Conservation (phyloP, 169 alveolate genomes). For the Babesia bovis region DNA sequence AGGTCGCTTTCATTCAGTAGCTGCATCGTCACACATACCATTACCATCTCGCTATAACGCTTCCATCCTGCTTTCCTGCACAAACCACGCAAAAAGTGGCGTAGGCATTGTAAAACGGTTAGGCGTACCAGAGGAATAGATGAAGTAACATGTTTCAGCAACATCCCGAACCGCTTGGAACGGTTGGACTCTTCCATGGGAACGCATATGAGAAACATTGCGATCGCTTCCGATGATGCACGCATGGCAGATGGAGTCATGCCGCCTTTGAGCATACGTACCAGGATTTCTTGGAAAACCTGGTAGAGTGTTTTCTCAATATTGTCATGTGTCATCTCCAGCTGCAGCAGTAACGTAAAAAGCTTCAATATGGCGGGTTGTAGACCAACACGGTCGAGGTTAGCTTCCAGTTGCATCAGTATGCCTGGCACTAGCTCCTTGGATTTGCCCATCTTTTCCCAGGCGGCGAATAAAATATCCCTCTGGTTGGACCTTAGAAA, state of each 20-base stretch:
- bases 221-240: constrained; percentile 20
- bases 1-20: constrained; percentile 27
- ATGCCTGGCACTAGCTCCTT: constrained; percentile 42
- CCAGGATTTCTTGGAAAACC: constrained; percentile 40
- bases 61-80: constrained; percentile 48
- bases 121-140: constrained; percentile 30
- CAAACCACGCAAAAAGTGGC: constrained; percentile 23
- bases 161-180: constrained; percentile 44
- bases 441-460: constrained; percentile 34
- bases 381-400: constrained; percentile 39
- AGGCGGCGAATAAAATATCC: constrained; percentile 39
- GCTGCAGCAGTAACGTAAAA: constrained; percentile 13
- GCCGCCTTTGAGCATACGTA: constrained; percentile 47
- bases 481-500: constrained; percentile 8
- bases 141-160: constrained; percentile 55
- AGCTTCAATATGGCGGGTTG: constrained; percentile 55
- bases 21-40: constrained; percentile 27
- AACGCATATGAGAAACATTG: constrained; percentile 12
- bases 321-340: neutral
- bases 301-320: constrained; percentile 19
- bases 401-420: constrained; percentile 55
- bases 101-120: constrained; percentile 10
- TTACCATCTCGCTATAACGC: constrained; percentile 50
- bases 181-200: constrained; percentile 58
- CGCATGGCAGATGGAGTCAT: constrained; percentile 32